Percentiles rank a stretch among this genome's conserved stretches.
Conservation (phyloP, 2,329 filamentous ascomycete species). For the Microdochium bolleyi region DNA sequence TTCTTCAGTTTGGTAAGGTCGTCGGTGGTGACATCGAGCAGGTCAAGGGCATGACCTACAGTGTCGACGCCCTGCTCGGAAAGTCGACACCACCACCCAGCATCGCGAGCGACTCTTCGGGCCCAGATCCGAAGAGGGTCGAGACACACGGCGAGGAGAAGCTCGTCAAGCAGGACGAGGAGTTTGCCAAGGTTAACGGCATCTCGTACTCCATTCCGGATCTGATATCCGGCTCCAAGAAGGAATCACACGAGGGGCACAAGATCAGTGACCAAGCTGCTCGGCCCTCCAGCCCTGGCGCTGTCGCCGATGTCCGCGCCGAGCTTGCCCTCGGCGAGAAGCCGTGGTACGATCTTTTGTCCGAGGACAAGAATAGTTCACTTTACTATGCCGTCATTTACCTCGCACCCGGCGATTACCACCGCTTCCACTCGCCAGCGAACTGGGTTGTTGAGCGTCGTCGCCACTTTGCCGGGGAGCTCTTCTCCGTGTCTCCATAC, state of each 20-base stretch:
- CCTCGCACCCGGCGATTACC: conserved; percentile 94
- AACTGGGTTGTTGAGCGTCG: conserved; percentile 92
- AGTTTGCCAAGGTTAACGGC: conserved; percentile 90
- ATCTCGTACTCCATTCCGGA: conserved; percentile 91
- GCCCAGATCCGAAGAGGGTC: conserved; percentile 10
- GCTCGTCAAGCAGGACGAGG: conserved; percentile 71
- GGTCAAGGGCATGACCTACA: conserved; percentile 98
- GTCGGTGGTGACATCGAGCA: conserved; percentile 94
- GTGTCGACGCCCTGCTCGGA: conserved; percentile 83
- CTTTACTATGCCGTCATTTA: conserved; percentile 95
- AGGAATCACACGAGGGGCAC: conserved; percentile 35
- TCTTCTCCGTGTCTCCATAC: conserved; percentile 93
- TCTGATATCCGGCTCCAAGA: conserved; percentile 66
- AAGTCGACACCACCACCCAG: conserved; percentile 21
- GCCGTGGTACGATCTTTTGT: conserved; percentile 64
- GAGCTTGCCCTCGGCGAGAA: conserved; percentile 68
- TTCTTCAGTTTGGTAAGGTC: conserved; percentile 88
- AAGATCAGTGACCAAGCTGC: conserved; percentile 66
- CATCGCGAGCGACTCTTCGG: neutral
- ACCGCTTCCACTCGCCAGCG: conserved; percentile 92
- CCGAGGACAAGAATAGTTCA: conserved; percentile 54
- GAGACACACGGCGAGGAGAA: conserved; percentile 47
- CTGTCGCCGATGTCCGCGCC: conserved; percentile 75
- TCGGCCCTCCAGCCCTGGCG: conserved; percentile 49
- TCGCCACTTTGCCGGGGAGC: conserved; percentile 94